Base-by-base conservation (phyloP, 495 filamentous ascomycete genomes). In the Annulohypoxylon bovei region DNA sequence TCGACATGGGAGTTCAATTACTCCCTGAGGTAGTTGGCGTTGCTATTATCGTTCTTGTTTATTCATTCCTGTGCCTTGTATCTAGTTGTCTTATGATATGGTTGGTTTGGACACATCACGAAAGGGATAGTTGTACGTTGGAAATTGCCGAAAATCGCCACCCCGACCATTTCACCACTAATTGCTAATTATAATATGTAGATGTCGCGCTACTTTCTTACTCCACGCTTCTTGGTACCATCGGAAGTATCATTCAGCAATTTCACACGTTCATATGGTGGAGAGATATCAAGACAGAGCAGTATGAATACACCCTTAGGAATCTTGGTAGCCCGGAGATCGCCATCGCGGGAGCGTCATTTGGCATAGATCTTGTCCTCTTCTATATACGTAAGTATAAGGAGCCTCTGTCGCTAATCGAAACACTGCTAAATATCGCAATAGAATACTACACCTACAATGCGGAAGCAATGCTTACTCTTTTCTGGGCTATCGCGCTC, bases 381-480 rank as follows among this genome's bases (percentile, higher is more conserved):
- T 84, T 82, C 54, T 83, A 83, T 63, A 83, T 85, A 59, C 83
- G 83, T 81, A 42, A 61, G 59, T 49, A 22, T 16, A 9, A 22
- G 6, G 4, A 16, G 8, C 2, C 20, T 11, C 20, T 16, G 9
- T 9, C 12, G 0, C 12, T 7, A n/a, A 22, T 9, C n/a, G 11
- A 20, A 8, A 9, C 22, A 9, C 23, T n/a, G 39, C 50, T 71
- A 39, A 67, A 32, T 23, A 8, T 32, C 4, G 1, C 16, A 7
- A 20, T 69, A 84, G 82, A 84, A 66, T 85, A 82, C 50, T 85
- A 84, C 50, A 78, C 73, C 5, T 85, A 85, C 69, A 85, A 84
- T 75, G 81, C 81, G 14, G 81, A 84, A 59, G 73, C 80, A n/a
- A 65, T 83, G 62, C 75, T 83, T 14, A 77, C 83, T 1, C 64